phyloP scores from a whole-genome alignment of 148 eudicot genomes.

The Cornus suecica region DNA sequence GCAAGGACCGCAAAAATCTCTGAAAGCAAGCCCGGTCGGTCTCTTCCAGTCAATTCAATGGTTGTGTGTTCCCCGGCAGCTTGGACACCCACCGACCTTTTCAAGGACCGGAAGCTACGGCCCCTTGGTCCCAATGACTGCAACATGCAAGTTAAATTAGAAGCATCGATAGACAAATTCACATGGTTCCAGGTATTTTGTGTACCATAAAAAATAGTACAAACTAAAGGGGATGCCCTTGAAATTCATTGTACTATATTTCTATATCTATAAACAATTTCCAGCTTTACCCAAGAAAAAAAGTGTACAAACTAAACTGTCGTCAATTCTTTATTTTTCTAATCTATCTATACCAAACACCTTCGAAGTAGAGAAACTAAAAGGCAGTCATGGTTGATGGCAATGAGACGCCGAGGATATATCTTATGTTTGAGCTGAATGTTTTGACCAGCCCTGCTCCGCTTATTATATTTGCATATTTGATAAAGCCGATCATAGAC shows the following conservation, averaged over 20 bases:
- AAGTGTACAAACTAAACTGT: conserved; percentile 3
- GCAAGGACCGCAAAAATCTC: conserved; percentile 82
- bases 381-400: conserved; percentile 3
- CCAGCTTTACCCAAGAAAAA: too few relatives aligned
- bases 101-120: conserved; percentile 62
- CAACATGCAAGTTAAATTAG: not conserved
- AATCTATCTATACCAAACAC: conserved; percentile 8
- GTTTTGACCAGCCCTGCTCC: too few relatives aligned
- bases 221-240: too few relatives aligned
- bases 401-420: not conserved
- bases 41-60: conserved; percentile 79
- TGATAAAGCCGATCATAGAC: too few relatives aligned
- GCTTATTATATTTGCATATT: too few relatives aligned
- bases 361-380: not conserved
- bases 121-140: conserved; percentile 87
- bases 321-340: conserved; percentile 6
- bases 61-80: conserved; percentile 63
- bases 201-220: not conserved
- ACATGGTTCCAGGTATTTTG: conserved; percentile 2
- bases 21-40: conserved; percentile 84
- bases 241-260: too few relatives aligned
- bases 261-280: too few relatives aligned
- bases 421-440: not conserved
- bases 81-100: conserved; percentile 69
- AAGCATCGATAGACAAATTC: conserved; percentile 10